Conservation (phyloP, 139 green algal species). For the Dunaliella primolecta region DNA sequence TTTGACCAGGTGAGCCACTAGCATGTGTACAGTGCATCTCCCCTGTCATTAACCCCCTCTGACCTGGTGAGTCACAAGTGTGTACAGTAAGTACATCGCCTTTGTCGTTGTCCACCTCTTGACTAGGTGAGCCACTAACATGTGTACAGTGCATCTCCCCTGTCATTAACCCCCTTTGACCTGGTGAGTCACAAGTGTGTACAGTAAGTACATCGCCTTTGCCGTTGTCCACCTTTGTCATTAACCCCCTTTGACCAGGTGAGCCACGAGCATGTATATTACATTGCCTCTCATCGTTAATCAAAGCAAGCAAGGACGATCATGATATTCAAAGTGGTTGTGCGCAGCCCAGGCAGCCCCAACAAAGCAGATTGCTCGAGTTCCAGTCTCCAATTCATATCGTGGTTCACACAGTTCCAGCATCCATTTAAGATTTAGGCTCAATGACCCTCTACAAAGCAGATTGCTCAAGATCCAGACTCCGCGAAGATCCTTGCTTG, state of each 20-base stretch:
- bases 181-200: not conserved
- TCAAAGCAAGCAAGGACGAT: too few relatives aligned
- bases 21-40: not conserved
- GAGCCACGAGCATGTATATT: not conserved
- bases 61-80: not conserved
- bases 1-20: slow-evolving; percentile 36
- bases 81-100: not conserved
- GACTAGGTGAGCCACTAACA: not conserved
- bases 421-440: too few relatives aligned
- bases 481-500: too few relatives aligned
- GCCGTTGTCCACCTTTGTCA: not conserved
- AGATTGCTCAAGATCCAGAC: too few relatives aligned
- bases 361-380: too few relatives aligned
- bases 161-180: not conserved
- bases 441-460: too few relatives aligned
- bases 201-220: not conserved
- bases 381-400: too few relatives aligned
- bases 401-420: too few relatives aligned
- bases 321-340: too few relatives aligned
- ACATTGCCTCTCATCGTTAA: too few relatives aligned
- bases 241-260: too few relatives aligned
- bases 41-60: not conserved
- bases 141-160: not conserved
- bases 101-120: not conserved
- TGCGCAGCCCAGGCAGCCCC: too few relatives aligned